Evolutionary conservation across 1,139 yeast genomes (phyloP).

Genomic region (Geotrichum cucujoidarum): DNA sequence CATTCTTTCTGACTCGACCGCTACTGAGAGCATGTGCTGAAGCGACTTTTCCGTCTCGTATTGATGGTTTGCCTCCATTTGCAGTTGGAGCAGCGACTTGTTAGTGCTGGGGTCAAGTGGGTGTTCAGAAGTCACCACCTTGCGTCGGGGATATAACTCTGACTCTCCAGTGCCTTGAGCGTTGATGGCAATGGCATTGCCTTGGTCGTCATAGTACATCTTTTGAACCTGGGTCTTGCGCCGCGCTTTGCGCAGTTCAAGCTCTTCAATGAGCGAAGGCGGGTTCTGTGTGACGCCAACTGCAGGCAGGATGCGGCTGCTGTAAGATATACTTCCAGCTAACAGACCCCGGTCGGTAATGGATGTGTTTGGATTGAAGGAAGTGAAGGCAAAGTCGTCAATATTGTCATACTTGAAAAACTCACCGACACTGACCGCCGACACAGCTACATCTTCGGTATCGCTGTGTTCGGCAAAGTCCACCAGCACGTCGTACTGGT

Average conservation of each 20-base stretch:
- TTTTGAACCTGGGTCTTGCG: conserved; percentile 29
- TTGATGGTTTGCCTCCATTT: conserved; percentile 33
- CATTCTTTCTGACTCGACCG: conserved; percentile 19
- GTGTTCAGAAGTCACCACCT: conserved; percentile 24
- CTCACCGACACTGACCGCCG: neutral
- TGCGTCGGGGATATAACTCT: too few species aligned
- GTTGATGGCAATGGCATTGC: conserved; percentile 21
- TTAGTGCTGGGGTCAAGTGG: conserved; percentile 33
- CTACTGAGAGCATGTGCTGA: conserved; percentile 23
- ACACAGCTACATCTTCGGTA: conserved; percentile 1
- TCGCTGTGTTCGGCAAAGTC: conserved; percentile 1
- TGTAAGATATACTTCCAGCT: conserved; percentile 20
- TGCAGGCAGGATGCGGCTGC: conserved; percentile 20
- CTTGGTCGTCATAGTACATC: conserved; percentile 28
- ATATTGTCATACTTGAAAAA: conserved; percentile 17
- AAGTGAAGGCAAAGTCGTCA: conserved; percentile 33
- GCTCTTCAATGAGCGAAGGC: conserved; percentile 36
- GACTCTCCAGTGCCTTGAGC: conserved; percentile 14
- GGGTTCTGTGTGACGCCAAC: conserved; percentile 29
- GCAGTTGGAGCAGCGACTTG: conserved; percentile 35
- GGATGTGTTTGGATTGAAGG: conserved; percentile 30
- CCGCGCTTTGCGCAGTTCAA: conserved; percentile 38
- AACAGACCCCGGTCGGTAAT: conserved; percentile 21
- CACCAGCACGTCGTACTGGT: conserved; percentile 16
- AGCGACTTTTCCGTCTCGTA: conserved; percentile 31